A percentile compares a stretch with the other conserved stretches of the same genome.
Conservation (phyloP, 2,329 filamentous ascomycete genomes). For the Colletotrichum navitas region DNA sequence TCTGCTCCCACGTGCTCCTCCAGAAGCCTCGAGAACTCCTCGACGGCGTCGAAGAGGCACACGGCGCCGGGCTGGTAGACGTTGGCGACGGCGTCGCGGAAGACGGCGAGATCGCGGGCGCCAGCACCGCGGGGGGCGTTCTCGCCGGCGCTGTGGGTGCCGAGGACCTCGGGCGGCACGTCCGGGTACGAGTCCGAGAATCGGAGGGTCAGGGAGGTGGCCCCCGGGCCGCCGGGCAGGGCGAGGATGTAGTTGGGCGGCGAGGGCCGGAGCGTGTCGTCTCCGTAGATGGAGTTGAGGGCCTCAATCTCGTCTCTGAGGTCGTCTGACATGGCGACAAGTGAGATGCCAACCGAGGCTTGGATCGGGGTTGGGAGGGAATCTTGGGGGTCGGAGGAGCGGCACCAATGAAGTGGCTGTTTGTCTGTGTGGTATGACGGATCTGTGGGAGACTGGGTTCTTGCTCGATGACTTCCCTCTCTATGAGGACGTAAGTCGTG, state of each 20-base stretch:
- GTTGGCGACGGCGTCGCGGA: conserved; percentile 74
- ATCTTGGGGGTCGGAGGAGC: background rate
- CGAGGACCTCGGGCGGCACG: conserved; percentile 77
- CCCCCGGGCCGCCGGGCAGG: conserved; percentile 70
- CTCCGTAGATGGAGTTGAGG: conserved; percentile 87
- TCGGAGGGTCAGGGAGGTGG: conserved; percentile 70
- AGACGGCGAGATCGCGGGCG: conserved; percentile 75
- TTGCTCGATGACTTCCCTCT: background rate
- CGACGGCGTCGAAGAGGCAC: conserved; percentile 92
- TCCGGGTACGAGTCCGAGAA: conserved; percentile 84
- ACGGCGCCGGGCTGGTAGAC: conserved; percentile 81
- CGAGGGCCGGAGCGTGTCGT: conserved; percentile 67
- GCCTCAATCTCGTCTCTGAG: conserved; percentile 78
- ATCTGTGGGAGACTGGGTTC: background rate
- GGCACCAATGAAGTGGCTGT: background rate
- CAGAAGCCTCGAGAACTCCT: conserved; percentile 65
- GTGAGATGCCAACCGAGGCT: background rate
- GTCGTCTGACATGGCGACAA: conserved; percentile 40
- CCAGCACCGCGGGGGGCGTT: conserved; percentile 78
- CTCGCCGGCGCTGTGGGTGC: conserved; percentile 82
- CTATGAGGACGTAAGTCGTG: background rate
- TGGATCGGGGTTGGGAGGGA: background rate
- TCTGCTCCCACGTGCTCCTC: conserved; percentile 35
- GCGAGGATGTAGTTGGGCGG: conserved; percentile 70
- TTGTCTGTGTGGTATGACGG: background rate